phyloP scores from a whole-genome alignment of 2,329 filamentous ascomycete genomes.

The Beauveria brongniartii region DNA sequence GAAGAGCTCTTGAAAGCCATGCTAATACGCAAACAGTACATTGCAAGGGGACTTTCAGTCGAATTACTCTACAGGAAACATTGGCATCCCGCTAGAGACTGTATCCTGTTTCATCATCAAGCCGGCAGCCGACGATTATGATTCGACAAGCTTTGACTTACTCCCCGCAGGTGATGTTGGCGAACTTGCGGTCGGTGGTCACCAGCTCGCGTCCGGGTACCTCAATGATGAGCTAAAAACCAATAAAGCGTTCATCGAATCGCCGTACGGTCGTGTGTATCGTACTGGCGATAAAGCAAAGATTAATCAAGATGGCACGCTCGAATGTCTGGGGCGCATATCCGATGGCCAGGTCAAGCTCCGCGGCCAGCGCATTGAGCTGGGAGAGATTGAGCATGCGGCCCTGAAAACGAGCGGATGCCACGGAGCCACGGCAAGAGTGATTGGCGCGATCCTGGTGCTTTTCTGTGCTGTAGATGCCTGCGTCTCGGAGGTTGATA shows the following conservation, averaged over 20 bases:
- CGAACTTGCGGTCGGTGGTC: slow-evolving; percentile 74
- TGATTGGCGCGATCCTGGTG: slow-evolving; percentile 62
- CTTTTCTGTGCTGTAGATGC: slow-evolving; percentile 59
- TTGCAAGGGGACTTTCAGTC: slow-evolving; percentile 56
- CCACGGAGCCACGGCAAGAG: slow-evolving; percentile 56
- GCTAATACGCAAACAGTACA: slow-evolving; percentile 42
- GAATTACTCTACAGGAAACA: slow-evolving; percentile 53
- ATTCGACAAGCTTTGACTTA: slow-evolving; percentile 35
- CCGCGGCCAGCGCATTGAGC: slow-evolving; percentile 72
- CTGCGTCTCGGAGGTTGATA: slow-evolving; percentile 23
- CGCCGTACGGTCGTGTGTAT: slow-evolving; percentile 64
- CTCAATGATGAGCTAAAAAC: slow-evolving; percentile 76
- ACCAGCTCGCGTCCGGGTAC: slow-evolving; percentile 73
- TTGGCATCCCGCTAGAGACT: slow-evolving; percentile 71
- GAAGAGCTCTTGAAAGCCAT: not conserved
- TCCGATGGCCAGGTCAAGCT: slow-evolving; percentile 78
- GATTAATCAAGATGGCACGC: slow-evolving; percentile 54
- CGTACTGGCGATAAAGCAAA: slow-evolving; percentile 78
- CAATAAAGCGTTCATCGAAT: slow-evolving; percentile 58
- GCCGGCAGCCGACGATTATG: slow-evolving; percentile 27
- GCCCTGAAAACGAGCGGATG: slow-evolving; percentile 53
- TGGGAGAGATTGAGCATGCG: slow-evolving; percentile 70
- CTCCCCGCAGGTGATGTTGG: slow-evolving; percentile 61
- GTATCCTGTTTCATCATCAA: slow-evolving; percentile 68
- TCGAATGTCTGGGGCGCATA: slow-evolving; percentile 81